Conservation (phyloP, 2,329 filamentous ascomycete genomes). For the Phaeophleospora eucalypticola region DNA sequence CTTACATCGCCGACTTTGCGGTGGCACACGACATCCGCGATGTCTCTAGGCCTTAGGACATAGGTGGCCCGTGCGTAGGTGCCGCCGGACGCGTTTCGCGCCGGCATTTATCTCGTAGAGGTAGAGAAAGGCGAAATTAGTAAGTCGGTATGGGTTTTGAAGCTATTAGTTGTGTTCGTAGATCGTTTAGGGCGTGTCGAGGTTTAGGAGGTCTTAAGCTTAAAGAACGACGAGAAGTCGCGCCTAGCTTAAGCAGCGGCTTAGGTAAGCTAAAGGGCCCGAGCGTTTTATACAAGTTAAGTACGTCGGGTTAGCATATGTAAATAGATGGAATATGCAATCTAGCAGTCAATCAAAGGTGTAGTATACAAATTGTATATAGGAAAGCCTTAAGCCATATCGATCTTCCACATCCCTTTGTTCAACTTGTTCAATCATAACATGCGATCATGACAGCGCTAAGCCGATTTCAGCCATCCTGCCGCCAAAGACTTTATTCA, state of each 20-base stretch:
- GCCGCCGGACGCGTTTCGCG: constrained; percentile 3
- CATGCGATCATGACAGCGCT: too few relatives aligned
- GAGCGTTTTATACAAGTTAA: too few relatives aligned
- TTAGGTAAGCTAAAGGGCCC: constrained; percentile 5
- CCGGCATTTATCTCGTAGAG: constrained; percentile 6
- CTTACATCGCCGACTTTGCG: constrained; percentile 26
- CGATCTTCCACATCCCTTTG: too few relatives aligned
- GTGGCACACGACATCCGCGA: constrained; percentile 28
- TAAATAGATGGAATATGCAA: too few relatives aligned
- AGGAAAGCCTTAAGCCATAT: too few relatives aligned
- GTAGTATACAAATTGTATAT: too few relatives aligned
- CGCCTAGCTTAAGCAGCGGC: background rate
- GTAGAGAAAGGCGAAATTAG: background rate
- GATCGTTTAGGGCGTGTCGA: background rate
- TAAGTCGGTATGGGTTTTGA: constrained; percentile 3
- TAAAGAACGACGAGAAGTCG: background rate
- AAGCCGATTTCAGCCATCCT: too few relatives aligned
- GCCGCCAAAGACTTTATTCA: too few relatives aligned
- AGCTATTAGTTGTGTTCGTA: background rate
- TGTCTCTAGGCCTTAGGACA: constrained; percentile 17
- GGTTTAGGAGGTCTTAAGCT: constrained; percentile 1
- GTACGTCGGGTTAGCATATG: too few relatives aligned
- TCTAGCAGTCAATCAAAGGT: too few relatives aligned
- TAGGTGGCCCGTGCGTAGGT: constrained; percentile 19
- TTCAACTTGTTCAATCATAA: too few relatives aligned